phyloP scores from a whole-genome alignment of 805 yeast genomes.

The Yamadazyma tumulicola region DNA sequence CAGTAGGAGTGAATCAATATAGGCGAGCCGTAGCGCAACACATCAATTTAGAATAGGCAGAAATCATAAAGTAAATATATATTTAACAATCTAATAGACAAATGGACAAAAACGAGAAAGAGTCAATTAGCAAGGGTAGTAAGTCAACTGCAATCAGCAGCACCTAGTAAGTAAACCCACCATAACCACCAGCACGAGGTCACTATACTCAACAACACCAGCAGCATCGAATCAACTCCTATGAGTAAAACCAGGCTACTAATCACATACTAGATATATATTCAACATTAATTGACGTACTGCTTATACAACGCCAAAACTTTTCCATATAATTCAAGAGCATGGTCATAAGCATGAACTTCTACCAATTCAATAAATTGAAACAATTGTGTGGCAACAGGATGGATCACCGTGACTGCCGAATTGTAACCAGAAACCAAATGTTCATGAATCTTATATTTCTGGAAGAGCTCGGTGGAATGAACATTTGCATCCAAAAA shows the following conservation, averaged over 20 bases:
- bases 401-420: conserved; percentile 20
- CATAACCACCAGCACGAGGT: too few relatives aligned
- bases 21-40: too few relatives aligned
- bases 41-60: not conserved
- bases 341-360: conserved; percentile 24
- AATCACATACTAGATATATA: not conserved
- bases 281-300: conserved; percentile 16
- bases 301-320: conserved; percentile 19
- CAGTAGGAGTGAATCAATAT: too few relatives aligned
- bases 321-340: conserved; percentile 16
- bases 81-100: too few relatives aligned
- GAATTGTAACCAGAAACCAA: conserved; percentile 15
- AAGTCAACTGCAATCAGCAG: too few relatives aligned
- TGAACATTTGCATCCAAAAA: conserved; percentile 37
- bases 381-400: conserved; percentile 29
- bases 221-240: too few relatives aligned
- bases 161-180: too few relatives aligned
- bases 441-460: conserved; percentile 30
- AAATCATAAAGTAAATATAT: too few relatives aligned
- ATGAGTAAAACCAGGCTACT: not conserved
- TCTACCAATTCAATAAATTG: conserved; percentile 33
- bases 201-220: too few relatives aligned
- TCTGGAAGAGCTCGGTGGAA: conserved; percentile 31
- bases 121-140: too few relatives aligned
- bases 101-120: too few relatives aligned